These are phyloP conservation scores for Melastoma candidum DNA, from an alignment of 441 rosid genomes.

Conservation along the genomic window DNA sequence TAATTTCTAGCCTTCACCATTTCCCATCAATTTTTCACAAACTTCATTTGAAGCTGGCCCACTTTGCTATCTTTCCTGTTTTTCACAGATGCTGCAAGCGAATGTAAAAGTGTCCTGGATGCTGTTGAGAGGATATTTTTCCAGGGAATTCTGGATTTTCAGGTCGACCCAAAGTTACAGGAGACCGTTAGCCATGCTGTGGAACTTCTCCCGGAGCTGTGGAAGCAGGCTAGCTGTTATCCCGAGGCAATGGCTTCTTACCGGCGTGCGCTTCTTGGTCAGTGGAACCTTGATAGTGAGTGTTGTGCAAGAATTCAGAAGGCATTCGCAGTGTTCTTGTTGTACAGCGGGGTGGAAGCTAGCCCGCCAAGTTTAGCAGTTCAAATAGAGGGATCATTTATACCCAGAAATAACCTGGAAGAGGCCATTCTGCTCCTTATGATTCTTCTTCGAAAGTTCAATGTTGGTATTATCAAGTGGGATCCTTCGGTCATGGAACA, in stretches of 20 bases:
- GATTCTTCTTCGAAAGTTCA: slow-evolving; percentile 57
- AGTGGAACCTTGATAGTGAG: slow-evolving; percentile 72
- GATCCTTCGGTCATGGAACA: slow-evolving; percentile 84
- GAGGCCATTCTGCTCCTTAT: slow-evolving; percentile 84
- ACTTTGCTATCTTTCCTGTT: slow-evolving; percentile 12
- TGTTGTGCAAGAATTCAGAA: slow-evolving; percentile 80
- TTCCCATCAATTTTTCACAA: background rate
- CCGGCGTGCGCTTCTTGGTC: slow-evolving; percentile 76
- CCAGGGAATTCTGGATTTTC: slow-evolving; percentile 70
- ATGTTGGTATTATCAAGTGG: slow-evolving; percentile 55
- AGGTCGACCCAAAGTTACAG: slow-evolving; percentile 63
- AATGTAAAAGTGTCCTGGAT: slow-evolving; percentile 78
- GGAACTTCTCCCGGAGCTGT: slow-evolving; percentile 75
- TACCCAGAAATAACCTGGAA: slow-evolving; percentile 81
- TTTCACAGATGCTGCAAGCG: slow-evolving; percentile 70
- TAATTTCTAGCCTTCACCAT: background rate
- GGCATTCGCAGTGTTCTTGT: slow-evolving; percentile 61
- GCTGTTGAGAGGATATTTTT: slow-evolving; percentile 71
- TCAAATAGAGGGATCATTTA: slow-evolving; percentile 67
- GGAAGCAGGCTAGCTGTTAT: slow-evolving; percentile 63
- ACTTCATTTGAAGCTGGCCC: background rate
- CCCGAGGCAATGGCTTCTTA: slow-evolving; percentile 66
- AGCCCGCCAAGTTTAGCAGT: slow-evolving; percentile 65
- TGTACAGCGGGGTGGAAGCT: slow-evolving; percentile 84
- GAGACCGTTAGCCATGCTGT: slow-evolving; percentile 80